These are phyloP conservation scores for Emericellopsis atlantica DNA, from an alignment of 2,329 filamentous ascomycete species.

Conservation along the genomic window DNA sequence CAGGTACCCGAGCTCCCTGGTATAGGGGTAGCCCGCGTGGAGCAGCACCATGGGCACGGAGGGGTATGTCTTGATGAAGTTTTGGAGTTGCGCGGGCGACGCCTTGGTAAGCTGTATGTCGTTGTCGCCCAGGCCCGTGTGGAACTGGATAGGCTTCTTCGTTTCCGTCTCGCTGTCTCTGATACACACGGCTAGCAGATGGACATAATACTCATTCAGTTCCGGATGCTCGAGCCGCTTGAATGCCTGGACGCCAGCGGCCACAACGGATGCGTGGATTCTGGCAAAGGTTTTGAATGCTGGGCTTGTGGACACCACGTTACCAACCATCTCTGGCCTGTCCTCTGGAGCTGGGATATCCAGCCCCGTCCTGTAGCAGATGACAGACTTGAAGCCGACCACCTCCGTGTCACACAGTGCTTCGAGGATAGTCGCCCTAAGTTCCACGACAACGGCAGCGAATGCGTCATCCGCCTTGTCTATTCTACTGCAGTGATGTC, in stretches of 20 bases:
- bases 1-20: slow-evolving; percentile 65
- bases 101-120: slow-evolving; percentile 59
- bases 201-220: slow-evolving; percentile 59
- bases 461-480: slow-evolving; percentile 12
- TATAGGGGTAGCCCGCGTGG: slow-evolving; percentile 73
- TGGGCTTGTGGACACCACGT: slow-evolving; percentile 22
- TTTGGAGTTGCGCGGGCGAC: slow-evolving; percentile 65
- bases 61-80: slow-evolving; percentile 57
- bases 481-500: slow-evolving; percentile 23
- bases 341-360: slow-evolving; percentile 31
- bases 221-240: slow-evolving; percentile 47
- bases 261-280: slow-evolving; percentile 16
- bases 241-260: slow-evolving; percentile 15
- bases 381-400: slow-evolving; percentile 70
- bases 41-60: slow-evolving; percentile 64
- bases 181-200: slow-evolving; percentile 48
- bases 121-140: slow-evolving; percentile 71
- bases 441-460: slow-evolving; percentile 18
- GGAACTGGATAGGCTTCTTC: slow-evolving; percentile 70
- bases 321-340: too few relatives aligned
- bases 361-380: slow-evolving; percentile 70
- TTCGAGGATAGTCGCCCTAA: slow-evolving; percentile 33
- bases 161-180: slow-evolving; percentile 22
- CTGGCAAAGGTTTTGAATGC: slow-evolving; percentile 23
- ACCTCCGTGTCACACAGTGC: slow-evolving; percentile 46